Conservation (phyloP, 768 basidiomycete genomes). For the Cystofilobasidium ferigula region DNA sequence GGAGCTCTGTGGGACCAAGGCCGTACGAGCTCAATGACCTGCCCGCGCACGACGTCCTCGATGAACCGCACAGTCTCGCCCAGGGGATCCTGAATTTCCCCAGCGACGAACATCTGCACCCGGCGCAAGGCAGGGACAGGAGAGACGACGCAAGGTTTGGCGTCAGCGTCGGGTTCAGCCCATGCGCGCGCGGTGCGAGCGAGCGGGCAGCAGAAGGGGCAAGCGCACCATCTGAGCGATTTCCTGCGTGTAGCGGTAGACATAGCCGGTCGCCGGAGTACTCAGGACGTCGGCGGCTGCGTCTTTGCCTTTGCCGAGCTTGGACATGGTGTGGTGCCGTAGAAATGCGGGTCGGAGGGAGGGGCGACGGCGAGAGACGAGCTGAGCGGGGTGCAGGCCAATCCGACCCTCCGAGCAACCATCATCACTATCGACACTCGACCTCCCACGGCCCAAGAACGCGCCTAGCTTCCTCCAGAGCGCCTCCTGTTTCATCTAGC, state of each 20-base stretch:
- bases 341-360: too few relatives aligned
- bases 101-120: constrained; percentile 86
- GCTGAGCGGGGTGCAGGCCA: too few relatives aligned
- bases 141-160: background rate
- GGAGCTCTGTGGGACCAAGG: background rate
- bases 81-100: constrained; percentile 82
- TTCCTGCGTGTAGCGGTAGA: constrained; percentile 78
- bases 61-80: constrained; percentile 80
- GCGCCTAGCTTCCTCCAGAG: too few relatives aligned
- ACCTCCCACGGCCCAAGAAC: too few relatives aligned
- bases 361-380: too few relatives aligned
- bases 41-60: constrained; percentile 85
- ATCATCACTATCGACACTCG: too few relatives aligned
- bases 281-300: background rate
- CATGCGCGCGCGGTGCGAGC: background rate
- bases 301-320: background rate
- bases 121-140: background rate
- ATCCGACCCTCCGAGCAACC: too few relatives aligned
- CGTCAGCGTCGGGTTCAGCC: background rate
- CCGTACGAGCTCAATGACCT: constrained; percentile 76
- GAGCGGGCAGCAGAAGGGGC: background rate
- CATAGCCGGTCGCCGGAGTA: background rate
- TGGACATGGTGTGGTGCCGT: background rate
- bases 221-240: constrained; percentile 78
- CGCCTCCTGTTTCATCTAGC: too few relatives aligned